phyloP scores from a whole-genome alignment of 306 rosid genomes.

The Corylus heterophylla region DNA sequence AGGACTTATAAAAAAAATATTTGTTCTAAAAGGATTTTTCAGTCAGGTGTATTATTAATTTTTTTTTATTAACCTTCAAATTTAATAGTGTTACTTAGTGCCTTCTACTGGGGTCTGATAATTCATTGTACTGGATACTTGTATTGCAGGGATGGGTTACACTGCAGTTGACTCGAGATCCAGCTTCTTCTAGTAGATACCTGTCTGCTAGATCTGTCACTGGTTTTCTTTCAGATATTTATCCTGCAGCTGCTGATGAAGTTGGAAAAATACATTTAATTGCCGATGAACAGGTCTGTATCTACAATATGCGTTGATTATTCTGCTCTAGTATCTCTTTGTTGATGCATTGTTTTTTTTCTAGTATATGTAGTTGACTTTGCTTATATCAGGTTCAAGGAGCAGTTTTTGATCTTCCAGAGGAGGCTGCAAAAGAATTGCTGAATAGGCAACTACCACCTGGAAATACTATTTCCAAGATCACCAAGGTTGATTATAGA shows the following conservation, averaged over 20 bases:
- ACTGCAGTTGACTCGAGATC: conserved; percentile 76
- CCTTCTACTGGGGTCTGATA: conserved; percentile 1
- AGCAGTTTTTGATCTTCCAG: conserved; percentile 97
- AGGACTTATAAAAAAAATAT: background rate
- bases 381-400: conserved; percentile 72
- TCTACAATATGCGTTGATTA: conserved; percentile 17
- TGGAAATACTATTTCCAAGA: conserved; percentile 75
- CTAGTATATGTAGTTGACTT: conserved; percentile 28
- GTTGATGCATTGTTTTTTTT: conserved; percentile 2
- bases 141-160: conserved; percentile 89
- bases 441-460: conserved; percentile 67
- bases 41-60: no score
- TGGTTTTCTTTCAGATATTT: conserved; percentile 88
- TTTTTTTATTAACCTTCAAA: background rate
- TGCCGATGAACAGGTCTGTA: conserved; percentile 88
- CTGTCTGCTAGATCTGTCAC: conserved; percentile 93
- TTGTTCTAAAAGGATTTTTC: background rate
- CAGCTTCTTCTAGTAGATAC: conserved; percentile 62
- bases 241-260: conserved; percentile 90
- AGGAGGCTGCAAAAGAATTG: conserved; percentile 88
- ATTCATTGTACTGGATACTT: conserved; percentile 23
- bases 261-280: conserved; percentile 86
- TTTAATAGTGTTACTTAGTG: background rate
- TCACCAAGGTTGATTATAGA: conserved; percentile 61
- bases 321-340: conserved; percentile 18